Conservation (phyloP, 2,329 filamentous ascomycete genomes). For the Dactylonectria estremocensis region DNA sequence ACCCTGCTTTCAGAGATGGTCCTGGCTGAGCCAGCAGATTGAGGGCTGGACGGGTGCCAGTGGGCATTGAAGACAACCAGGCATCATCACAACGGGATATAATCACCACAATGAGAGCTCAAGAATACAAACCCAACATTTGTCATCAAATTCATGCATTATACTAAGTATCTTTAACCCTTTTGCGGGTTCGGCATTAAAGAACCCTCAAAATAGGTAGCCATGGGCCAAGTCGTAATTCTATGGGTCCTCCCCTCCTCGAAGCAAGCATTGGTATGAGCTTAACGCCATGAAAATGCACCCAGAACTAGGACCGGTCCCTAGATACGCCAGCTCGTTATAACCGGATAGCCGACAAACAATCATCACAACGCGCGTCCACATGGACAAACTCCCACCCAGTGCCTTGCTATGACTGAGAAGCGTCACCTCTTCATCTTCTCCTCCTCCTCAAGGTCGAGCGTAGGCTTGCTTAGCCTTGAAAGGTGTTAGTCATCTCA, state of each 20-base stretch:
- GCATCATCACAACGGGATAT: not conserved
- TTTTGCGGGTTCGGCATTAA: conserved; percentile 42
- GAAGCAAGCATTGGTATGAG: conserved; percentile 47
- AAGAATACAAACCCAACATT: not conserved
- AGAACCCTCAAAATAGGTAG: conserved; percentile 41
- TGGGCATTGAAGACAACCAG: too few relatives aligned
- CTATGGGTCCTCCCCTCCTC: conserved; percentile 37
- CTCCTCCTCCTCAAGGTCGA: conserved; percentile 52
- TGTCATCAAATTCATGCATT: conserved; percentile 48
- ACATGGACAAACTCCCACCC: conserved; percentile 27
- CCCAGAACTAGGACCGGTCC: conserved; percentile 43
- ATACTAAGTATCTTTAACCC: conserved; percentile 47
- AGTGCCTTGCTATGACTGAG: conserved; percentile 16
- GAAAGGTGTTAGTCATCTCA: conserved; percentile 42
- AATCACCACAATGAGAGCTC: not conserved
- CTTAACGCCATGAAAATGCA: conserved; percentile 51
- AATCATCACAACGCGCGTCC: conserved; percentile 45
- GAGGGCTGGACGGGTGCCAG: not conserved
- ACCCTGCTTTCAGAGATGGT: conserved; percentile 41
- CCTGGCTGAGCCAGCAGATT: conserved; percentile 24
- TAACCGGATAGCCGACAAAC: conserved; percentile 39
- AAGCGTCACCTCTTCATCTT: not conserved
- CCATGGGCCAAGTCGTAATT: conserved; percentile 37
- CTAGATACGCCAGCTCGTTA: conserved; percentile 43
- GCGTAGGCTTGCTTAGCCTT: conserved; percentile 66